Base-by-base conservation (phyloP, 2,329 filamentous ascomycete genomes). In the Cladosporium cucumerinum region DNA sequence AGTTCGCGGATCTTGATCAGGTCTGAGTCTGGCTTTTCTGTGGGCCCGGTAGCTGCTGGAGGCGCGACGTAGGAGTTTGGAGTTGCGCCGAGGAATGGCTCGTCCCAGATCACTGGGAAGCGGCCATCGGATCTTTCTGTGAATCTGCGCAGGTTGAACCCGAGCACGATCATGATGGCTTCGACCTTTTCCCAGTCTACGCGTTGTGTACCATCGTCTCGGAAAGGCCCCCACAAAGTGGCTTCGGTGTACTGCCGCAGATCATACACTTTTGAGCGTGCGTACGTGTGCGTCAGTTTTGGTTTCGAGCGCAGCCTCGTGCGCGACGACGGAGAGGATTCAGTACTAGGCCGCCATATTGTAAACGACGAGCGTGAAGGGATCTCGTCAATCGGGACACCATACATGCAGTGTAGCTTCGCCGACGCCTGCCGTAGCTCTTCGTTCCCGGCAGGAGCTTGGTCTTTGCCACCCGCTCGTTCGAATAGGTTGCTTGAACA, bases 121-220 rank as follows among this genome's bases (percentile, higher is more conserved):
- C 84, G 76, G 2, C 79, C 78, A 21, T 80, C 79, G 8, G 72
- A 71, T 14, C 80, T 71, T 57, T 74, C 71, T 26, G 70, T 77
- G 68, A 85, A 84, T 11, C 76, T 72, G 46, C 79, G 76, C 60
- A 90, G 80, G 72, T 92, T 92, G 72, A 84, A 82, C 3, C 84
- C 84, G 3, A 93, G 76, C 2, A 89, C 86, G 3, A 93, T 80
- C 81, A 92, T 85, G 62, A 92, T 85, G 10, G 89, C 87, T 76
- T 93, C 90, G 12, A 93, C 78, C 78, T 90, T 91, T 76, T 93
- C 89, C 91, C 91, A 94, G 75, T 94, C 90, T 0, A 91, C 87
- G 5, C 77, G 76, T 61, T 82, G 82, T 2, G 80, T 82, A 1
- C 84, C 85, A 71, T 93, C 89, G 58, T 85, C 79, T 71, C 84